Percentiles rank a stretch among this genome's conserved stretches.
phyloP scores from a whole-genome alignment of 2,329 filamentous ascomycete genomes.

The Xylaria digitata region DNA sequence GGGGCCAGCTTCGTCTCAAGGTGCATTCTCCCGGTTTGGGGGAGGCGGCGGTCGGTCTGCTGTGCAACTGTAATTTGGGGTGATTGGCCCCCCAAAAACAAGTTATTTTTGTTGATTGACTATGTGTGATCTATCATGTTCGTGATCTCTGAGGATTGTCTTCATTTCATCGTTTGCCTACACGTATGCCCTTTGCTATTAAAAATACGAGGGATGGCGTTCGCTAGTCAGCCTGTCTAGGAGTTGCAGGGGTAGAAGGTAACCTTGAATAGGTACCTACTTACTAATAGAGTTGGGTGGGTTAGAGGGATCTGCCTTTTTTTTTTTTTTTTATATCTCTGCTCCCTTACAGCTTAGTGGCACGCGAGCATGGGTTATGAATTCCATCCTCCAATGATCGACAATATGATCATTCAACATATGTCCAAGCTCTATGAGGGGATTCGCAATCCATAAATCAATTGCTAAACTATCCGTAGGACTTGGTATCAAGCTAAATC shows the following conservation, averaged over 20 bases:
- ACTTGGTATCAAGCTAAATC: constrained; percentile 36
- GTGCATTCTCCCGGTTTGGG: constrained; percentile 22
- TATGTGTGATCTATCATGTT: constrained; percentile 12
- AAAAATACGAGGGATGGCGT: background rate
- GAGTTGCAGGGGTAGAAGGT: constrained; percentile 2
- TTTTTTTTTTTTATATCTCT: too few species aligned
- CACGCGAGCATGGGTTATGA: background rate
- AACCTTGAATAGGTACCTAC: too few species aligned
- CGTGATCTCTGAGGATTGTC: background rate
- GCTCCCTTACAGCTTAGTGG: background rate
- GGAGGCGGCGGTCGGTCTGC: background rate
- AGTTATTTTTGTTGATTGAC: background rate
- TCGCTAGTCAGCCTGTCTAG: too few species aligned
- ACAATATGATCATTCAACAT: background rate
- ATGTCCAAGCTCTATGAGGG: background rate
- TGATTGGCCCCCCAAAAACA: background rate
- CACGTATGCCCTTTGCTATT: too few species aligned
- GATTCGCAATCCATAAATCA: background rate
- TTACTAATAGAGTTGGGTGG: background rate
- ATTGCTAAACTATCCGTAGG: background rate
- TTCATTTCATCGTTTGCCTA: background rate
- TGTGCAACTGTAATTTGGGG: constrained; percentile 14
- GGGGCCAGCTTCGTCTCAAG: constrained; percentile 29
- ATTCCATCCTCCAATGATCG: too few species aligned
- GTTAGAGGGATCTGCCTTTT: background rate